A percentile compares a stretch with the other conserved stretches of the same genome.
Conservation (phyloP, 2,329 filamentous ascomycete species). For the Zymoseptoria passerinii region DNA sequence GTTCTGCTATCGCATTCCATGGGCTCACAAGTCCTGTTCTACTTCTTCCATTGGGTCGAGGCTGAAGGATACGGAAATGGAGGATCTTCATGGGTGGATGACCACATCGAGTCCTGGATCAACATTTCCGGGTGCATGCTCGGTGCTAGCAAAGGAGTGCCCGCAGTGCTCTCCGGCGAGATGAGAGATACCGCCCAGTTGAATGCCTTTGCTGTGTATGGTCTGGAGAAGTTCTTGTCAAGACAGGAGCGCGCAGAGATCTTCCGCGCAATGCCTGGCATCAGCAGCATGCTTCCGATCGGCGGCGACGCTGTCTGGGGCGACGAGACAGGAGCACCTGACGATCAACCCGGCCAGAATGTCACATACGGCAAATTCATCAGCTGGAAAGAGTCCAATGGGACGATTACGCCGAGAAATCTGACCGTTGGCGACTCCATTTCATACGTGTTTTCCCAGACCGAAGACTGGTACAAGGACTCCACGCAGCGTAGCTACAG, state of each 20-base stretch:
- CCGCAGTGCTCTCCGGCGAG: slow-evolving; percentile 85
- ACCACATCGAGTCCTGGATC: slow-evolving; percentile 88
- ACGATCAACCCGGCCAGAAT: slow-evolving; percentile 67
- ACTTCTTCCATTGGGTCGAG: slow-evolving; percentile 76
- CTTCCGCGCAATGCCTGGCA: slow-evolving; percentile 93
- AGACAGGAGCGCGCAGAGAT: slow-evolving; percentile 86
- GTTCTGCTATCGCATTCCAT: slow-evolving; percentile 91
- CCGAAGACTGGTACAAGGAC: slow-evolving; percentile 77
- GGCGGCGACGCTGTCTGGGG: slow-evolving; percentile 95
- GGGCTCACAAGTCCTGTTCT: slow-evolving; percentile 91
- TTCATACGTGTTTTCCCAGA: slow-evolving; percentile 66
- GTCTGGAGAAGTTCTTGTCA: slow-evolving; percentile 88
- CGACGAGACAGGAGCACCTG: slow-evolving; percentile 75
- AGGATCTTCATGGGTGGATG: slow-evolving; percentile 82
- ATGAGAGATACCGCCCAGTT: slow-evolving; percentile 98
- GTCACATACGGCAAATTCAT: slow-evolving; percentile 72
- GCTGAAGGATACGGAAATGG: slow-evolving; percentile 68
- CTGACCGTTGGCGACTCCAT: slow-evolving; percentile 73
- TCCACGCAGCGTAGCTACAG: slow-evolving; percentile 72
- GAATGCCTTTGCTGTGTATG: slow-evolving; percentile 93
- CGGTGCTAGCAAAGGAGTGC: slow-evolving; percentile 81
- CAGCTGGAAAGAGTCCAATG: slow-evolving; percentile 68
- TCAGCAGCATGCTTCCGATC: slow-evolving; percentile 92
- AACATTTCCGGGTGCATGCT: slow-evolving; percentile 98
- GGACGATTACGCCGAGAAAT: slow-evolving; percentile 51